These are phyloP conservation scores for Ophiostoma triangulosporum DNA, from an alignment of 2,329 filamentous ascomycete genomes.

Conservation along the genomic window DNA sequence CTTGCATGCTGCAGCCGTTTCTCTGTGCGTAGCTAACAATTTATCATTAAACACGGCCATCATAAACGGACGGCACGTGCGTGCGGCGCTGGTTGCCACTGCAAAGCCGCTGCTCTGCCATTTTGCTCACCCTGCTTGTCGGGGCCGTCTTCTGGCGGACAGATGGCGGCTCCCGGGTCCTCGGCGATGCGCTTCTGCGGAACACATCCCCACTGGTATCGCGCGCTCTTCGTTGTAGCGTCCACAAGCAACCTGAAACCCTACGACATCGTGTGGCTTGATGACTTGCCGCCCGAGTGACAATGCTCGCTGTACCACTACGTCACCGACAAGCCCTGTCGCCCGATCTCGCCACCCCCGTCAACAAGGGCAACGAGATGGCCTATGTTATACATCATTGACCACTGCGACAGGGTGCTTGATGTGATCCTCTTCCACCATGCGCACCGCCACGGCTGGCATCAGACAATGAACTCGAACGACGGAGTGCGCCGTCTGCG, in stretches of 20 bases:
- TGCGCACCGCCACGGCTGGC: slow-evolving; percentile 39
- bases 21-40: too few relatives aligned
- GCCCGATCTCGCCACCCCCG: slow-evolving; percentile 15
- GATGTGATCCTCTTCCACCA: slow-evolving; percentile 49
- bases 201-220: too few relatives aligned
- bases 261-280: not conserved
- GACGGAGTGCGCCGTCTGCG: slow-evolving; percentile 36
- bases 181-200: too few relatives aligned
- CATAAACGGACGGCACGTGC: not conserved
- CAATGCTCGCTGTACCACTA: not conserved
- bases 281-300: not conserved
- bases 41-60: not conserved
- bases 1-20: too few relatives aligned
- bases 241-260: not conserved
- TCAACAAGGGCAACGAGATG: slow-evolving; percentile 41
- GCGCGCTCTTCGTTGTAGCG: not conserved
- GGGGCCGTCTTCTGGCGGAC: too few relatives aligned
- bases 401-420: slow-evolving; percentile 44
- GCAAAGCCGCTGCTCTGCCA: not conserved
- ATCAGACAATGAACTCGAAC: slow-evolving; percentile 40
- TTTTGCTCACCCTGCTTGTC: not conserved
- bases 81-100: not conserved
- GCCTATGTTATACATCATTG: slow-evolving; percentile 50
- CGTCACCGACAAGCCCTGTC: not conserved
- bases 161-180: too few relatives aligned